Conservation (phyloP, 805 yeast species). For the Starmerella vaccinii region DNA sequence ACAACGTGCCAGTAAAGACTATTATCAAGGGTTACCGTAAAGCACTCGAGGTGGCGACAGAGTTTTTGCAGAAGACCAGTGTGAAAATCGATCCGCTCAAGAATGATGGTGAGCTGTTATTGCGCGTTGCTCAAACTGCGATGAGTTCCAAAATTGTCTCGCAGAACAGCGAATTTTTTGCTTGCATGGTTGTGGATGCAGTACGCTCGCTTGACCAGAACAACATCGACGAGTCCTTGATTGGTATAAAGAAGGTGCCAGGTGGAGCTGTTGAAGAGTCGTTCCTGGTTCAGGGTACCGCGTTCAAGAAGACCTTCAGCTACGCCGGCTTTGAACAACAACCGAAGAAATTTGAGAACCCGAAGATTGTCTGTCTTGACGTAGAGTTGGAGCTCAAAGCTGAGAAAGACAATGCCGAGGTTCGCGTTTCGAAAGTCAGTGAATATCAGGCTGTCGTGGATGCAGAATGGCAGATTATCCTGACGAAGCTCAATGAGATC, state of each 20-base stretch:
- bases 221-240: slow-evolving; percentile 66
- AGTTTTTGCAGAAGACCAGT: slow-evolving; percentile 61
- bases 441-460: slow-evolving; percentile 95
- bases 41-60: slow-evolving; percentile 70
- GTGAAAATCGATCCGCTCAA: slow-evolving; percentile 51
- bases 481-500: slow-evolving; percentile 74
- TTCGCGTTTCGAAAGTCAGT: slow-evolving; percentile 81
- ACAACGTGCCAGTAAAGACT: slow-evolving; percentile 85
- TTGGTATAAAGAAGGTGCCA: slow-evolving; percentile 88
- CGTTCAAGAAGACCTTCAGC: slow-evolving; percentile 92
- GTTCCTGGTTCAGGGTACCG: slow-evolving; percentile 81
- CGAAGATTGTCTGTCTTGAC: slow-evolving; percentile 74
- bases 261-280: slow-evolving; percentile 98
- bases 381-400: slow-evolving; percentile 95
- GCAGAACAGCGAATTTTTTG: slow-evolving; percentile 78
- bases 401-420: slow-evolving; percentile 98
- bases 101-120: slow-evolving; percentile 65
- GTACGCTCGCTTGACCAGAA: slow-evolving; percentile 71
- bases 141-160: slow-evolving; percentile 92
- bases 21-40: slow-evolving; percentile 78
- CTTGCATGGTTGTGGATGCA: slow-evolving; percentile 94
- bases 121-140: slow-evolving; percentile 91
- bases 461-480: slow-evolving; percentile 97
- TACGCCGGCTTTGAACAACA: slow-evolving; percentile 99
- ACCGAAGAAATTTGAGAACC: slow-evolving; percentile 72